These are phyloP conservation scores for Megacollybia platyphylla DNA, from an alignment of 1,284 basidiomycete genomes.

Conservation along the genomic window DNA sequence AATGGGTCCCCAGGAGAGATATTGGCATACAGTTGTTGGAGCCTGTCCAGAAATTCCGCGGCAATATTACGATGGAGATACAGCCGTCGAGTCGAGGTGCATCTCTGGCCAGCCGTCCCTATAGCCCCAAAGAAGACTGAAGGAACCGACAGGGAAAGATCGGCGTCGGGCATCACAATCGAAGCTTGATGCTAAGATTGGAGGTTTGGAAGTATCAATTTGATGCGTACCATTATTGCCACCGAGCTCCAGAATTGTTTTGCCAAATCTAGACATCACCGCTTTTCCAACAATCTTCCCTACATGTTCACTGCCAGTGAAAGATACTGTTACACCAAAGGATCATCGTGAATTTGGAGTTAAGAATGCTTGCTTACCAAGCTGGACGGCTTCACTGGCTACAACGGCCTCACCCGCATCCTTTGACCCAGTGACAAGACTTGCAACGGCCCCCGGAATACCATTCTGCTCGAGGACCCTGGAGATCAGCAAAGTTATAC, in stretches of 20 bases:
- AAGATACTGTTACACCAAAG: constrained; percentile 48
- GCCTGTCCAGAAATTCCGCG: constrained; percentile 58
- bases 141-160: constrained; percentile 79
- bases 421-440: constrained; percentile 75
- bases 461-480: constrained; percentile 72
- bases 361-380: constrained; percentile 34
- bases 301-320: constrained; percentile 86
- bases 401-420: constrained; percentile 74
- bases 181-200: constrained; percentile 39
- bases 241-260: constrained; percentile 84
- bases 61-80: constrained; percentile 80
- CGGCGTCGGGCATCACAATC: constrained; percentile 88
- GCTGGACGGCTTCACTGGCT: constrained; percentile 58
- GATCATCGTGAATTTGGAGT: constrained; percentile 1
- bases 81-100: constrained; percentile 85
- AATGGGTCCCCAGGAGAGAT: constrained; percentile 78
- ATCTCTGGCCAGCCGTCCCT: constrained; percentile 90
- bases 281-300: constrained; percentile 75
- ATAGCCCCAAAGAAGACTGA: constrained; percentile 89
- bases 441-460: constrained; percentile 73
- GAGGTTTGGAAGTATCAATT: not conserved
- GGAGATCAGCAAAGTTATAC: constrained; percentile 77
- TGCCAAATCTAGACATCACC: constrained; percentile 75
- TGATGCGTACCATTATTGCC: constrained; percentile 73
- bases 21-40: constrained; percentile 61